A percentile compares a stretch with the other conserved stretches of the same genome.
Evolutionary conservation across 23 red algal genomes (phyloP).

Genomic region (Cyanidiococcus yangmingshanensis): DNA sequence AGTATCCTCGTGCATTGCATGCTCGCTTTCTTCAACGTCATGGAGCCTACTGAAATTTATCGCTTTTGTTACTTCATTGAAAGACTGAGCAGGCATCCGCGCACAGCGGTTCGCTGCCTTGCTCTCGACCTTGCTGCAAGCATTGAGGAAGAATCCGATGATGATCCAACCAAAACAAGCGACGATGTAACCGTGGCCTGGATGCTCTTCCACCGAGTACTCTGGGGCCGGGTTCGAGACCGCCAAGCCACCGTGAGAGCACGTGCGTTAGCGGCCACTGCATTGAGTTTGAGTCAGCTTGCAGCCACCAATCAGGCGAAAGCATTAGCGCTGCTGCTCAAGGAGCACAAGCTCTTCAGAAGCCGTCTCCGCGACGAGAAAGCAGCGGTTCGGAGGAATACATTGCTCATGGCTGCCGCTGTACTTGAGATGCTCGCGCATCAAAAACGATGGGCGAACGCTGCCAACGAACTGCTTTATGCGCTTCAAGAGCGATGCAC

Average conservation of each 20-base stretch:
- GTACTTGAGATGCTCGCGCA: neutral
- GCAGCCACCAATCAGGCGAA: neutral
- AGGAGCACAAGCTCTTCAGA: neutral
- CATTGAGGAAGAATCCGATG: constrained; percentile 12
- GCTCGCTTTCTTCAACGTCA: neutral
- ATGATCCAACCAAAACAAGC: neutral
- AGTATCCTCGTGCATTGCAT: neutral
- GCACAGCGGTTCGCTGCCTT: neutral
- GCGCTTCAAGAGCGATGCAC: neutral
- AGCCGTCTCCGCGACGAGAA: constrained; percentile 6
- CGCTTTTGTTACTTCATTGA: neutral
- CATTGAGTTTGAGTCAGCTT: neutral
- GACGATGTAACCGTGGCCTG: neutral
- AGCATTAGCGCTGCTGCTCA: neutral
- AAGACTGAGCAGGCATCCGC: neutral
- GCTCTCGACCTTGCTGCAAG: neutral
- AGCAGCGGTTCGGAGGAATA: neutral
- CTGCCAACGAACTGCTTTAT: neutral
- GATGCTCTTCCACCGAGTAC: neutral
- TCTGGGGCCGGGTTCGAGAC: neutral
- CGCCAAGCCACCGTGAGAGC: neutral
- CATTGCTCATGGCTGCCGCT: neutral
- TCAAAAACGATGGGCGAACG: neutral
- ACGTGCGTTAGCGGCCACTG: neutral
- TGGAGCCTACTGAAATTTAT: neutral